These are phyloP conservation scores for Saccharomyces paradoxus DNA, from an alignment of 805 yeast genomes.

Conservation along the genomic window DNA sequence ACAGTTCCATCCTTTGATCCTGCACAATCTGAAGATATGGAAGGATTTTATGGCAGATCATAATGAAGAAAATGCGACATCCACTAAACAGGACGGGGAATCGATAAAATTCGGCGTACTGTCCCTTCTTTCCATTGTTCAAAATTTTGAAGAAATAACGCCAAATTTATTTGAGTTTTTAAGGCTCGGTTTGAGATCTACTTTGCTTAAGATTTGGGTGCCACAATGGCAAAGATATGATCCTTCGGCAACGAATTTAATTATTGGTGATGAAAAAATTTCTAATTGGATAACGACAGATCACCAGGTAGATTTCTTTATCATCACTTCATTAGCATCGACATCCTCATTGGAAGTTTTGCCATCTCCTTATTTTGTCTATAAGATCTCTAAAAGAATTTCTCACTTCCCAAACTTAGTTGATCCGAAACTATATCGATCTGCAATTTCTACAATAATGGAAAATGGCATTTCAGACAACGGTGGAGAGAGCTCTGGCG, in stretches of 20 bases:
- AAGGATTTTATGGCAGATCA: neutral
- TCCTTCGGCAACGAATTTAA: neutral
- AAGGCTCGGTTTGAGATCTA: constrained; percentile 7
- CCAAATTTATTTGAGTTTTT: constrained; percentile 6
- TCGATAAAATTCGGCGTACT: neutral
- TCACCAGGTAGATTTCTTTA: constrained; percentile 16
- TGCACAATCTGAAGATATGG: constrained; percentile 10
- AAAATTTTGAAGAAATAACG: constrained; percentile 11
- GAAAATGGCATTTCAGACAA: neutral
- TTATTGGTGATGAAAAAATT: neutral
- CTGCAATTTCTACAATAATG: constrained; percentile 3
- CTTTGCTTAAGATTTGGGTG: constrained; percentile 15
- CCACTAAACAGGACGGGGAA: neutral
- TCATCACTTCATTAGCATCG: constrained; percentile 8
- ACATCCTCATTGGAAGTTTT: neutral
- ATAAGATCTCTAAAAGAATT: constrained; percentile 12
- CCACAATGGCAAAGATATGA: constrained; percentile 15
- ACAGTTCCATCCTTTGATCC: constrained; percentile 11
- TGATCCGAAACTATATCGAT: constrained; percentile 4
- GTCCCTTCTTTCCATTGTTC: neutral
- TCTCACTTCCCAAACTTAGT: constrained; percentile 8
- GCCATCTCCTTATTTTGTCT: constrained; percentile 6
- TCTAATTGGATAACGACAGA: constrained; percentile 6
- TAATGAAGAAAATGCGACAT: neutral
- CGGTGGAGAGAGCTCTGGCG: neutral